phyloP scores from a whole-genome alignment of 192 early-diverging fungal species.

The Coemansia sp. region DNA sequence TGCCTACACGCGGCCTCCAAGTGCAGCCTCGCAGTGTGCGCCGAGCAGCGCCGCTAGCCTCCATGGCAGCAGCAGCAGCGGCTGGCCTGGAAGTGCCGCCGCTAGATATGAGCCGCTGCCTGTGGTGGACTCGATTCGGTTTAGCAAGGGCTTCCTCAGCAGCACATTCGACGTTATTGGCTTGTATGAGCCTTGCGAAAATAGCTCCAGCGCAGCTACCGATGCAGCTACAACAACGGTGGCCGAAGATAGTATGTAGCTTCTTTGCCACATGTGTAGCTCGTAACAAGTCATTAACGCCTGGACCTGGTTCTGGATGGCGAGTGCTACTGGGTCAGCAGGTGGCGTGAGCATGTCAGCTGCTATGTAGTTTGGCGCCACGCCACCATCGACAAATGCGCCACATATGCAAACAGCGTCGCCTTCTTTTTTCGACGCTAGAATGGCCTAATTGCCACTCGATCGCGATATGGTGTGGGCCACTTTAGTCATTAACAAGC shows the following conservation, averaged over 20 bases:
- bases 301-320: too few relatives aligned
- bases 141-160: conserved; percentile 50
- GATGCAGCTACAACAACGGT: background rate
- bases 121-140: conserved; percentile 36
- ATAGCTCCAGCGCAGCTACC: background rate
- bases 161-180: conserved; percentile 21
- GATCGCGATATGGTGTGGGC: background rate
- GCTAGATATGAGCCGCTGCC: conserved; percentile 40
- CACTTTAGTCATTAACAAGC: background rate
- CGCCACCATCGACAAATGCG: background rate
- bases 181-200: background rate
- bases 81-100: conserved; percentile 16
- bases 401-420: background rate
- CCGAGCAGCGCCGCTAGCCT: conserved; percentile 22
- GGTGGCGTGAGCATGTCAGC: background rate
- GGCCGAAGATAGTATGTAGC: background rate
- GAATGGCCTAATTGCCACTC: background rate
- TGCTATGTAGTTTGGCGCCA: background rate
- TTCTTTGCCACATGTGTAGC: too few relatives aligned
- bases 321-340: too few relatives aligned
- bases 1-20: background rate
- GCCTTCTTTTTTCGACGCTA: background rate
- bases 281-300: background rate
- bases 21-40: conserved; percentile 9
- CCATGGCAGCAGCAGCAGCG: background rate